Base-by-base conservation (phyloP, 179 eudicot species). In the Dionaea muscipula region DNA sequence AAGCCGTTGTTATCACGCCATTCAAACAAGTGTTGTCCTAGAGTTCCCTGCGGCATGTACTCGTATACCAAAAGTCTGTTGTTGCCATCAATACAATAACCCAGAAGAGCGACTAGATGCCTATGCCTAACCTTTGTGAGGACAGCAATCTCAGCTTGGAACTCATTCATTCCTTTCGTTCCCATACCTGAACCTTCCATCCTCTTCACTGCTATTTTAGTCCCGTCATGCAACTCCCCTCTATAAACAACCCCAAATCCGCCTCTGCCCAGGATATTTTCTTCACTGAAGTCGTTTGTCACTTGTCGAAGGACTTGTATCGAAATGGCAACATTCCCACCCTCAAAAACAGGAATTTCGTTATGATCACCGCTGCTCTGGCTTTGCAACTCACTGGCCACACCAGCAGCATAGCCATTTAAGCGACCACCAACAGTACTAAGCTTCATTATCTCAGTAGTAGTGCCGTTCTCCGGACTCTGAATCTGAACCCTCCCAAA, bases 341-440 rank as follows among this genome's bases (percentile, higher is more conserved):
- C 57, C 20, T 61, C 65, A 52, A 61, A 61, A 2, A 61, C 21
- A 7, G 65, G 39, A 38, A 72, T 61, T 35, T 76, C 81, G 38
- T 55, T 57, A 23, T 58, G 67, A 62, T 72, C 75, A 38, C 68
- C 64, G 46, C 77, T 76, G 51, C 74, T 72, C 59, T 68, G 77
- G 50, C 81, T 76, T 50, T 68, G 74, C 26, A 76, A 17, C 12
- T 76, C 80, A 71, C 66, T 68, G 0, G 61, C 31, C 33, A 50
- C 65, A 4, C 66, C 65, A 56, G 35, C 65, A 56, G 35, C 58
- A 51, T 57, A 62, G 17, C 68, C 66, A 45, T 57, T 64, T 17
- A 17, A 26, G 11, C 47, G 51, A 40, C 48, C 65, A 20, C 49
- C 65, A 39, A 51, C 41, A 12, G 25, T 27, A 28, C 46, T 65